phyloP scores from a whole-genome alignment of 768 basidiomycete species.

The Erythrobasidium yunnanense region DNA sequence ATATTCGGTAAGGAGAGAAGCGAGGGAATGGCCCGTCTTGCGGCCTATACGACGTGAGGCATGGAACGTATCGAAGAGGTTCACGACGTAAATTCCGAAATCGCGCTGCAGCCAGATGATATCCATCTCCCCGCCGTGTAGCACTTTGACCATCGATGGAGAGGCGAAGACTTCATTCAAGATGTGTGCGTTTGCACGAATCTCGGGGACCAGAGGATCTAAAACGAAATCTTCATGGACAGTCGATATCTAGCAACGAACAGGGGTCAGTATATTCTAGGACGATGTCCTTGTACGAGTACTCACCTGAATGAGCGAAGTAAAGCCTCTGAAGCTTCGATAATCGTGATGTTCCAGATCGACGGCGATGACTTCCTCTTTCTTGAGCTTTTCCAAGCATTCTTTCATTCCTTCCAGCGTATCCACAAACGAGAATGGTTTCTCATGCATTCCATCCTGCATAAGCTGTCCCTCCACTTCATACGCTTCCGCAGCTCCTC shows the following conservation, averaged over 20 bases:
- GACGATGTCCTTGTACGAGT: too few relatives aligned
- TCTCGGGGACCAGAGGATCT: conserved; percentile 54
- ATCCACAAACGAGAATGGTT: conserved; percentile 61
- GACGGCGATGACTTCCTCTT: conserved; percentile 63
- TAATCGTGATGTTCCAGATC: conserved; percentile 91
- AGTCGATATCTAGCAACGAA: conserved; percentile 46
- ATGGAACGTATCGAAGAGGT: conserved; percentile 94
- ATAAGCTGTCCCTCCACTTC: background rate
- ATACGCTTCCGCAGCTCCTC: conserved; percentile 42
- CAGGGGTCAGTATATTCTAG: background rate
- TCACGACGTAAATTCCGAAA: conserved; percentile 84
- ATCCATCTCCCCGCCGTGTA: conserved; percentile 90
- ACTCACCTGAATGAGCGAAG: conserved; percentile 87
- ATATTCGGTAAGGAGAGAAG: conserved; percentile 71
- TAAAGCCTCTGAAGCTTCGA: conserved; percentile 70
- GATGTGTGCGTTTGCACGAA: conserved; percentile 62
- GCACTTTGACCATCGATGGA: conserved; percentile 73
- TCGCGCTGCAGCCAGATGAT: conserved; percentile 94
- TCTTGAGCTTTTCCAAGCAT: conserved; percentile 57
- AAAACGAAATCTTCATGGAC: conserved; percentile 75
- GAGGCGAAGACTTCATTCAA: conserved; percentile 77
- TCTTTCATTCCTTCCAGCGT: conserved; percentile 50
- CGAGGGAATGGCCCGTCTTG: conserved; percentile 54
- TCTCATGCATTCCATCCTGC: conserved; percentile 47
- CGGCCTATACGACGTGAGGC: conserved; percentile 74